Base-by-base conservation (phyloP, 805 yeast genomes). In the Ogataea trehaloabstinens region DNA sequence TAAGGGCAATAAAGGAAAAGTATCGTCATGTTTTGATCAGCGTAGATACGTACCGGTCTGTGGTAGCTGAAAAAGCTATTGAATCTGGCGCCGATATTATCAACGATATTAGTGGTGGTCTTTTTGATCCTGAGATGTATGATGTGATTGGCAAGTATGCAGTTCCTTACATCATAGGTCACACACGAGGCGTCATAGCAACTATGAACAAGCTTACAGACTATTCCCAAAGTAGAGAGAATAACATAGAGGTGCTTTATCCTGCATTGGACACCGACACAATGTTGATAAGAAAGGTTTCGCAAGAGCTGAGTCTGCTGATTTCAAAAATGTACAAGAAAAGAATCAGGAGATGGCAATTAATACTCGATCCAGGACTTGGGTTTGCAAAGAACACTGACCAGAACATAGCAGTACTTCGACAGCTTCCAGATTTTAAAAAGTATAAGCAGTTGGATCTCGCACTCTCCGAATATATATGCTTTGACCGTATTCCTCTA, bases 321-420 rank as follows among this genome's bases (percentile, higher is more conserved):
- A 70, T 88, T 20, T 49, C 60, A 0, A 69, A 65, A 38, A 95
- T 95, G 10, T 63, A 75, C 31, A 52, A 49, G 1, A 64, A 60
- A 0, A 96, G 96, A 4, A 78, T 91, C 1, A 69, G 72, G 42
- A 79, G 91, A 60, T 93, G 96, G 96, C 98, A 93, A 62, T 67
- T 93, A 3, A 78, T 93, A 13, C 54, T 89, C 4, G 99, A 93
- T 58, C 99, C 99, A 0, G 99, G 99, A 2, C 64, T 93, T 29
- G 99, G 99, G 2, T 93, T 93, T 63, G 97, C 98, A n/a, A 93
- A 93, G 59, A 73, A 71, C 37, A 51, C 73, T n/a, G 48, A 57
- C 6, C 95, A 90, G 54, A 91, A 90, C 58, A 48, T 90, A 22
- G 71, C 71, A 17, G 51, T 88, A 1, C 70, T 93, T 20, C 73